Evolutionary conservation across 2,329 filamentous ascomycete genomes (phyloP).

Genomic region (Periconia digitata): DNA sequence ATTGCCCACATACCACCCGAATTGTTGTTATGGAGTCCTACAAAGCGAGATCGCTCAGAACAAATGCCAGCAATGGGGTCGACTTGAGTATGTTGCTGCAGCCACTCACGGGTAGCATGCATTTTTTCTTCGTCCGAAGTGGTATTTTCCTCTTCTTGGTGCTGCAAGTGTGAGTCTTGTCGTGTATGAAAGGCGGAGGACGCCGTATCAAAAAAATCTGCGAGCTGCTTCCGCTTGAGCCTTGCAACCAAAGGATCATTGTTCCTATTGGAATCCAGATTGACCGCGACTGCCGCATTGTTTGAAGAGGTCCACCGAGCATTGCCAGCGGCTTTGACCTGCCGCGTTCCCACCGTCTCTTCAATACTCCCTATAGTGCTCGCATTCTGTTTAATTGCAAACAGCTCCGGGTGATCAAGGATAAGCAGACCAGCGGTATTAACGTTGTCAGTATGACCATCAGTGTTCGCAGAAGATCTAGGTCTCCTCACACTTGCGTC

Average conservation of each 20-base stretch:
- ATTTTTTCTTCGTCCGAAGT: conserved; percentile 10
- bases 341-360: conserved; percentile 31
- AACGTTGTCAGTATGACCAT: conserved; percentile 31
- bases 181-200: conserved; percentile 17
- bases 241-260: conserved; percentile 31
- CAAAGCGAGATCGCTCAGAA: conserved; percentile 52
- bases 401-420: conserved; percentile 52
- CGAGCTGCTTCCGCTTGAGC: conserved; percentile 47
- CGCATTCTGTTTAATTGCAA: conserved; percentile 48
- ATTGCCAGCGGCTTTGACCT: conserved; percentile 35
- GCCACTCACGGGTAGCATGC: conserved; percentile 43
- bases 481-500: conserved; percentile 26
- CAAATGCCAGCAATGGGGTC: conserved; percentile 50
- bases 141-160: conserved; percentile 12
- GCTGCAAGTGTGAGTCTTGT: conserved; percentile 10
- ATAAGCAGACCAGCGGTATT: conserved; percentile 47
- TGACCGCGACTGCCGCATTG: conserved; percentile 34
- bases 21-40: conserved; percentile 49
- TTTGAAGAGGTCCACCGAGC: conserved; percentile 39
- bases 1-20: conserved; percentile 50
- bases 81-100: conserved; percentile 47
- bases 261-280: conserved; percentile 9
- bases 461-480: conserved; percentile 26
- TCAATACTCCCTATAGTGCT: conserved; percentile 47
- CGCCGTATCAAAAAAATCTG: conserved; percentile 43